Base-by-base conservation (phyloP, 257 asterid species). In the Nicotiana undulata region DNA sequence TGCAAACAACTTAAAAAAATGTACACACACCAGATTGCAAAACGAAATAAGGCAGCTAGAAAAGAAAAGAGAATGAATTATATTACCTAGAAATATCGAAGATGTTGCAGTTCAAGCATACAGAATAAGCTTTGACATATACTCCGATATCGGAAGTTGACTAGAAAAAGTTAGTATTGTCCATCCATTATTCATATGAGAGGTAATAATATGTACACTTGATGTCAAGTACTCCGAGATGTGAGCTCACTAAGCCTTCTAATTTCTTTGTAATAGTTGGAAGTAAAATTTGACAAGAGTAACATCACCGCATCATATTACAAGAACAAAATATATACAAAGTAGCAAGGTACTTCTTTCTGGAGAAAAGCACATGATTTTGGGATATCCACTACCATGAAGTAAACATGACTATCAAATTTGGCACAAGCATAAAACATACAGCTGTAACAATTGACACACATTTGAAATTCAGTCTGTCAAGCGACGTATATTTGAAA, bases 1-100 rank as follows among this genome's bases (percentile, higher is more conserved):
- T 74, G 79, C 79, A 49, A 74, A 70, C 34, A 67, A 17, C 61
- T 72, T 72, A 24, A 74, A 70, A 70, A 46, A 24, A 49, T 49
- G 61, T 16, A 46, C 9, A 15, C 44, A 4, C 37, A 8, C 79
- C 61, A 74, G 44, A 49, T 5, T 1, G 3, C 61, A 24, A 26
- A 46, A 74, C 16, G 16, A 74, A 49, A 49, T 16, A 49, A 26
- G 44, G 79, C 40, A 74, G 16, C 79, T 28, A 74, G 26, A 24
- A 49, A 49, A 16, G 61, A 55, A 55, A 55, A 56, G 12, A 7
- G 63, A 56, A 49, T 7, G 49, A 26, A 74, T 15, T 74, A 74
- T 68, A 68, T 68, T 58, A 68, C 56, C 58, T 68, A n/a, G n/a
- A 53, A 18, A 20, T 68, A 53, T 68, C 32, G 6, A 40, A 13